Conservation (phyloP, 2,329 filamentous ascomycete genomes). For the Venturia pyrina region DNA sequence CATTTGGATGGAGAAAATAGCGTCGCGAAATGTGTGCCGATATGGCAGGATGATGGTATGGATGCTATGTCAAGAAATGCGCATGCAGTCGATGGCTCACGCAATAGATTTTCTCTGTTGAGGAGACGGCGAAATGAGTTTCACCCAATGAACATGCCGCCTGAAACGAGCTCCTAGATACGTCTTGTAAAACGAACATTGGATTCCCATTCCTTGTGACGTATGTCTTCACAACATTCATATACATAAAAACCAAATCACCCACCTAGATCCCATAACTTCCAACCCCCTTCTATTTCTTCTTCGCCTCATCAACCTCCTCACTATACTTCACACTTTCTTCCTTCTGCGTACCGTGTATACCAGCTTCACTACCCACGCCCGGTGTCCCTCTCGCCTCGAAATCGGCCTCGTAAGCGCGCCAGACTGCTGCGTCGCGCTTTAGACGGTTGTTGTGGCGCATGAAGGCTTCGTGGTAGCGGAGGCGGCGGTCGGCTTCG, state of each 20-base stretch:
- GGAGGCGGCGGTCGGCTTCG: slow-evolving; percentile 60
- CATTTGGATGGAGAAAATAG: background rate
- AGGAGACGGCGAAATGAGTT: no score
- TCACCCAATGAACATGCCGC: background rate
- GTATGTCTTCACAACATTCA: background rate
- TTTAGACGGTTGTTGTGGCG: slow-evolving; percentile 40
- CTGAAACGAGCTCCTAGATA: background rate
- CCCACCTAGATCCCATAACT: no score
- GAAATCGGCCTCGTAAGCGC: slow-evolving; percentile 53
- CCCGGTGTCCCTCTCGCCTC: slow-evolving; percentile 31
- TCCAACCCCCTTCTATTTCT: background rate
- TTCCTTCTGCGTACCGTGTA: slow-evolving; percentile 12
- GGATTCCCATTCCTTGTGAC: background rate
- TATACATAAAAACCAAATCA: background rate
- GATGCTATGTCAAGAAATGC: background rate
- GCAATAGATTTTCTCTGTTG: background rate
- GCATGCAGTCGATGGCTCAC: background rate
- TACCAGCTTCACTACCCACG: slow-evolving; percentile 25
- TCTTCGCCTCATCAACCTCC: background rate
- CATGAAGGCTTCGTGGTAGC: slow-evolving; percentile 56
- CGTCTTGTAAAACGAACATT: background rate
- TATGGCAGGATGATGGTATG: background rate
- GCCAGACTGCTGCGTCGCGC: slow-evolving; percentile 58
- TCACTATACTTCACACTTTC: background rate
- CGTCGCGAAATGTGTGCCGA: background rate